phyloP scores from a whole-genome alignment of 345 rosid genomes.

The Euphorbia pulcherrima region DNA sequence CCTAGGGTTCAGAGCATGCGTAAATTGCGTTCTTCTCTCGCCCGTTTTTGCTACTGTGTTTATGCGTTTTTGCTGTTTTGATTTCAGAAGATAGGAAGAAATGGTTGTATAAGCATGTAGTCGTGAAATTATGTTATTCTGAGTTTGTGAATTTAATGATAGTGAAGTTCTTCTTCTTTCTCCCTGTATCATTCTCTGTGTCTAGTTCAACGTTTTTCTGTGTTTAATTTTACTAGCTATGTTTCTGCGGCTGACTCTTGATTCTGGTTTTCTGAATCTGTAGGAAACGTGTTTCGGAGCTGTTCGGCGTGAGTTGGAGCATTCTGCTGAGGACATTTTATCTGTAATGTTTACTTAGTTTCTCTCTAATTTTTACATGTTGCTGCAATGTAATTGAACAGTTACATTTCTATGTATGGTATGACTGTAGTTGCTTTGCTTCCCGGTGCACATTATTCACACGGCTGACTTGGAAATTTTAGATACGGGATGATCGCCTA shows the following conservation, averaged over 20 bases:
- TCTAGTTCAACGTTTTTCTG: too few relatives aligned
- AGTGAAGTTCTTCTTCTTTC: too few relatives aligned
- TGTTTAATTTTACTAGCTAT: not conserved
- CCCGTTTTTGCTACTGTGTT: too few relatives aligned
- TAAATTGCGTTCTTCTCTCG: not conserved
- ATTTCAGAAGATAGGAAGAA: too few relatives aligned
- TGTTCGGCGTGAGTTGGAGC: conserved; percentile 78
- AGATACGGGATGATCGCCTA: not conserved
- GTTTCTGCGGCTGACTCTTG: not conserved
- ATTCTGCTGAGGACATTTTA: conserved; percentile 56
- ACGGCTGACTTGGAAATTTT: not conserved
- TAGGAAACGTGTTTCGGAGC: conserved; percentile 84
- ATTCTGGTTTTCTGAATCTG: conserved; percentile 15
- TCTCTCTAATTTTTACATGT: not conserved
- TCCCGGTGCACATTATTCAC: not conserved
- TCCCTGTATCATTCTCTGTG: too few relatives aligned
- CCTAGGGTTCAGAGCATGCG: conserved; percentile 17
- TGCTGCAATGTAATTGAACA: too few relatives aligned
- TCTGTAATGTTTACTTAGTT: conserved; percentile 30
- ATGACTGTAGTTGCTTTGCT: not conserved
- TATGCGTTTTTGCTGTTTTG: too few relatives aligned
- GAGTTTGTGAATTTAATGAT: too few relatives aligned
- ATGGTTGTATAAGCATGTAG: too few relatives aligned
- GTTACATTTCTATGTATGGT: not conserved
- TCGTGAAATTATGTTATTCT: too few relatives aligned